Percentiles rank a stretch among this genome's conserved stretches.
phyloP scores from a whole-genome alignment of 805 yeast genomes.

The Blastobotrys parvus region DNA sequence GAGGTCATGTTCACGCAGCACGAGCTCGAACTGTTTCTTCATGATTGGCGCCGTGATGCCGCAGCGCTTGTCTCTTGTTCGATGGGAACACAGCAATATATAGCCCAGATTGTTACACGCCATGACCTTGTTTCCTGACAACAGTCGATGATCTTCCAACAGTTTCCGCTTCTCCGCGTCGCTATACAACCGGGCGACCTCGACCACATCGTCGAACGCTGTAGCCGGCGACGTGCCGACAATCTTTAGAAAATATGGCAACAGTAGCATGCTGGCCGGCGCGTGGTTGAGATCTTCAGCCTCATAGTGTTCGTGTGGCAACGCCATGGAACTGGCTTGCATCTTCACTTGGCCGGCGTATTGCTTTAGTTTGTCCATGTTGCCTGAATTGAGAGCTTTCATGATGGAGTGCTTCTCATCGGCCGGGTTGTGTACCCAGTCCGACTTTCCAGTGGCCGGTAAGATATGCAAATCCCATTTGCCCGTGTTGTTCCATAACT shows the following conservation, averaged over 20 bases:
- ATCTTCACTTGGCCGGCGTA: constrained; percentile 37
- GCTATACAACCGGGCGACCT: constrained; percentile 38
- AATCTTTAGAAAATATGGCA: constrained; percentile 73
- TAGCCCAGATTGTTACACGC: constrained; percentile 5
- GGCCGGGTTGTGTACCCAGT: constrained; percentile 77
- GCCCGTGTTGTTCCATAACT: constrained; percentile 63
- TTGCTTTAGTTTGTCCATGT: constrained; percentile 5
- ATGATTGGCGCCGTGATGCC: constrained; percentile 90
- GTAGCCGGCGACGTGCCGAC: constrained; percentile 38
- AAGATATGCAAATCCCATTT: constrained; percentile 65
- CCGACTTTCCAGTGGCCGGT: constrained; percentile 74
- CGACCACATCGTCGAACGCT: constrained; percentile 35
- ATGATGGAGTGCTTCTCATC: constrained; percentile 41
- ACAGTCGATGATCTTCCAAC: not conserved
- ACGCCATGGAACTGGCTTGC: constrained; percentile 46
- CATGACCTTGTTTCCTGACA: not conserved
- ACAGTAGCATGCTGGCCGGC: constrained; percentile 51
- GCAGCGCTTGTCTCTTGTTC: constrained; percentile 85
- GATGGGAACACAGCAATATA: constrained; percentile 79
- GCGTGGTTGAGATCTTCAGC: constrained; percentile 33
- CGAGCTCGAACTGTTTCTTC: constrained; percentile 67
- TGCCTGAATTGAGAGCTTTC: constrained; percentile 28
- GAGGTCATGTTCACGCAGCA: constrained; percentile 61
- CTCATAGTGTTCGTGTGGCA: constrained; percentile 34
- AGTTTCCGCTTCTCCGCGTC: constrained; percentile 6